Evolutionary conservation across 345 rosid genomes (phyloP).

Genomic region (Balakata baccata): DNA sequence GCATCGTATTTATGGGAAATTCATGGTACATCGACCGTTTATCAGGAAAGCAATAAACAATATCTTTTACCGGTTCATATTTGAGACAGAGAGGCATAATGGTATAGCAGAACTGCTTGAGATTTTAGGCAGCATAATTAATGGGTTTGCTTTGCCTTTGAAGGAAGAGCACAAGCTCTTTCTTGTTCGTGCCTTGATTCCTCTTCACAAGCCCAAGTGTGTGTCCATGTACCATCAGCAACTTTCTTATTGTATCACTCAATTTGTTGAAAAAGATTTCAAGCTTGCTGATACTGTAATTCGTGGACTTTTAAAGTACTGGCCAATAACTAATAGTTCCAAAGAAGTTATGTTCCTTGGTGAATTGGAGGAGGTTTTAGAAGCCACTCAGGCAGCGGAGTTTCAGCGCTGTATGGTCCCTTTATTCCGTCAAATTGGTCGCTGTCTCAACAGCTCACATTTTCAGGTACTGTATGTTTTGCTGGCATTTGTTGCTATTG

Average conservation of each 20-base stretch:
- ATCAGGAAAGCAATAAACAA: slow-evolving; percentile 50
- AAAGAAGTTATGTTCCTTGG: slow-evolving; percentile 85
- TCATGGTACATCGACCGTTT: slow-evolving; percentile 56
- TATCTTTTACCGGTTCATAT: slow-evolving; percentile 66
- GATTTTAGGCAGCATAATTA: slow-evolving; percentile 75
- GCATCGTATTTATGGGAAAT: slow-evolving; percentile 60
- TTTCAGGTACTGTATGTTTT: slow-evolving; percentile 52
- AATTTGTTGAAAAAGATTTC: slow-evolving; percentile 77
- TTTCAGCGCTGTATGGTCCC: slow-evolving; percentile 80
- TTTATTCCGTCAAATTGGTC: slow-evolving; percentile 51
- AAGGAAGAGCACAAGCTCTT: slow-evolving; percentile 87
- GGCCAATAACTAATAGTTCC: slow-evolving; percentile 75
- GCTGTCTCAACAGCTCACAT: slow-evolving; percentile 72
- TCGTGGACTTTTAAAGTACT: slow-evolving; percentile 64
- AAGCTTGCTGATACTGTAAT: slow-evolving; percentile 77
- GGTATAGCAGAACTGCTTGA: slow-evolving; percentile 76
- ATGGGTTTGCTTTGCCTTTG: slow-evolving; percentile 77
- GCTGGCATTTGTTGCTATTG: neutral
- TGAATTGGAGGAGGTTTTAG: slow-evolving; percentile 78
- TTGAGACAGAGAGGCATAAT: slow-evolving; percentile 64
- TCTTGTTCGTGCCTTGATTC: slow-evolving; percentile 68
- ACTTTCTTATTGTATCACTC: slow-evolving; percentile 72
- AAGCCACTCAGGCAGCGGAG: slow-evolving; percentile 75
- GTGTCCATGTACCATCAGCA: slow-evolving; percentile 67
- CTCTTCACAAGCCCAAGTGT: slow-evolving; percentile 75